Conservation (phyloP, 148 eudicot genomes). For the Nepenthes mirabilis region DNA sequence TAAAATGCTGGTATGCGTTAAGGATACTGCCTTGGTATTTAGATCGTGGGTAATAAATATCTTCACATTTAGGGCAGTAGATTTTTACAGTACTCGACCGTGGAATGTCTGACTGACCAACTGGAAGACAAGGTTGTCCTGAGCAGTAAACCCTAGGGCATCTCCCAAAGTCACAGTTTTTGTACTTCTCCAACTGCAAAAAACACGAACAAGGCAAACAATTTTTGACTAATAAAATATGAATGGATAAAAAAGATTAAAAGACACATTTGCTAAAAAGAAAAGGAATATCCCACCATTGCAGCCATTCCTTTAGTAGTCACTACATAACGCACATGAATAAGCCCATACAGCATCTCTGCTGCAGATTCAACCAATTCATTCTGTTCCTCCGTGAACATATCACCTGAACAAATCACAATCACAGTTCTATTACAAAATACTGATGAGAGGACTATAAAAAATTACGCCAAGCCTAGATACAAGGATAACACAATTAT, state of each 20-base stretch:
- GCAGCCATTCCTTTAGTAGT: conserved; percentile 18
- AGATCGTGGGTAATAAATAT: conserved; percentile 31
- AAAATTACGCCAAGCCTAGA: background rate
- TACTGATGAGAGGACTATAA: background rate
- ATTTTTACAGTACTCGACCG: conserved; percentile 29
- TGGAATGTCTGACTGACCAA: conserved; percentile 39
- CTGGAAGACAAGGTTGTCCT: conserved; percentile 45
- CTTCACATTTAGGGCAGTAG: conserved; percentile 43
- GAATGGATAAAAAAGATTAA: background rate
- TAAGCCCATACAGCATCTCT: conserved; percentile 21
- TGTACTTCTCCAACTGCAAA: conserved; percentile 34
- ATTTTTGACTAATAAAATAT: background rate
- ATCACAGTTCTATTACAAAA: too few relatives aligned
- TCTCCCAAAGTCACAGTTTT: conserved; percentile 35
- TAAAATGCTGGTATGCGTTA: background rate
- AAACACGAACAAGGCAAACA: background rate
- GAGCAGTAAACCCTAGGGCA: conserved; percentile 43
- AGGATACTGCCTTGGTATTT: conserved; percentile 45
- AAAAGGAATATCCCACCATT: conserved; percentile 9
- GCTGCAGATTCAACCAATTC: conserved; percentile 22
- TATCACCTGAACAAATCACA: conserved; percentile 9
- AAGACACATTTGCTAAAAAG: background rate
- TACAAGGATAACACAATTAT: background rate
- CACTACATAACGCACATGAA: conserved; percentile 18
- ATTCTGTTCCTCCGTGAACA: conserved; percentile 20